A percentile compares a stretch with the other conserved stretches of the same genome.
These are phyloP conservation scores for Trypanosomatidae sp. DNA, from an alignment of 208 protist species.

Conservation along the genomic window DNA sequence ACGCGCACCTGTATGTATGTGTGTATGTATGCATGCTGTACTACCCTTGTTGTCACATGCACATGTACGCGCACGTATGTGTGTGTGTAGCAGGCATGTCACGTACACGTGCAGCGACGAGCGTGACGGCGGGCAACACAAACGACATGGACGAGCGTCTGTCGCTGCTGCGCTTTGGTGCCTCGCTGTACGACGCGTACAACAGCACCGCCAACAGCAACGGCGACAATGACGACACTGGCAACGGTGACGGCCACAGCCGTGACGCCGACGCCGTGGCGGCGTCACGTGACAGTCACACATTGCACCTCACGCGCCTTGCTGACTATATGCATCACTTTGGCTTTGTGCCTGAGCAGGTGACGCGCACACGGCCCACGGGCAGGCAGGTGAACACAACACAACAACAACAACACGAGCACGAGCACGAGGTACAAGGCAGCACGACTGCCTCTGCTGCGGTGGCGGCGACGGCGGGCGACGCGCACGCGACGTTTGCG, in stretches of 20 bases:
- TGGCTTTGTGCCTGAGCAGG: slow-evolving; percentile 70
- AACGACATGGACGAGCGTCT: neutral
- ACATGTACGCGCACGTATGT: too few species aligned
- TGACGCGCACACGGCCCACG: too few species aligned
- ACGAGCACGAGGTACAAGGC: too few species aligned
- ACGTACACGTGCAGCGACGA: neutral
- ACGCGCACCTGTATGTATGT: too few species aligned
- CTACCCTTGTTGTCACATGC: too few species aligned
- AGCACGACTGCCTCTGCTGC: too few species aligned
- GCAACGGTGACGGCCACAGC: too few species aligned
- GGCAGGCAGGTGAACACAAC: too few species aligned
- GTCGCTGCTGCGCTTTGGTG: slow-evolving; percentile 28
- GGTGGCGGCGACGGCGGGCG: neutral
- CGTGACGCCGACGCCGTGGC: too few species aligned
- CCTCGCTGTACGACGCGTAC: slow-evolving; percentile 22
- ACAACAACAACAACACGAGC: too few species aligned
- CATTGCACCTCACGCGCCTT: slow-evolving; percentile 39
- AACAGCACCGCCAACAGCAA: slow-evolving; percentile 2
- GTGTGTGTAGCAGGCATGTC: too few species aligned
- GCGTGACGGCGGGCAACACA: neutral
- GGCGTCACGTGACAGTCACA: neutral
- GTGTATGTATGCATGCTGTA: too few species aligned
- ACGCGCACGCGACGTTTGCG: neutral
- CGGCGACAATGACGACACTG: slow-evolving; percentile 7
- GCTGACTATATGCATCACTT: slow-evolving; percentile 79